phyloP scores from a whole-genome alignment of 805 yeast genomes.

The Candida endomychidarum region DNA sequence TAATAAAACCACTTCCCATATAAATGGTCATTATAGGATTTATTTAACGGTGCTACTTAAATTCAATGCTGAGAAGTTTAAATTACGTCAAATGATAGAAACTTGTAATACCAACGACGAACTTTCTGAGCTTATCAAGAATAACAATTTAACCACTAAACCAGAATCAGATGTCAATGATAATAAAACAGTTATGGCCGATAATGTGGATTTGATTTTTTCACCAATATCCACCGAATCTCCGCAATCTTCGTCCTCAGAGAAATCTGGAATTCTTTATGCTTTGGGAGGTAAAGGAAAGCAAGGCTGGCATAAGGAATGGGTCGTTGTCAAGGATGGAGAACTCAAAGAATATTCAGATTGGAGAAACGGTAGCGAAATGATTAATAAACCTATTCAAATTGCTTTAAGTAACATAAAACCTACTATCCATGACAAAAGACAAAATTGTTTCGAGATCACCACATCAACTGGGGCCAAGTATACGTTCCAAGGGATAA shows the following conservation, averaged over 20 bases:
- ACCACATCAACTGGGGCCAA: constrained; percentile 65
- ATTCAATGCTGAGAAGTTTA: constrained; percentile 42
- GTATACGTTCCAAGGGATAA: constrained; percentile 73
- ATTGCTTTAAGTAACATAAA: constrained; percentile 66
- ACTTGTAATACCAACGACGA: constrained; percentile 41
- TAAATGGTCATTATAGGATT: constrained; percentile 24
- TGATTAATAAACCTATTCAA: constrained; percentile 67
- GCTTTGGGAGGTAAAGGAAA: constrained; percentile 60
- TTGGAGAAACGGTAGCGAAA: constrained; percentile 69
- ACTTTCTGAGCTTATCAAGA: constrained; percentile 31
- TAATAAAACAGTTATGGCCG: constrained; percentile 21
- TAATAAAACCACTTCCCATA: constrained; percentile 7
- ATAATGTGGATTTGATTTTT: constrained; percentile 32
- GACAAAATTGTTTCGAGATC: constrained; percentile 69
- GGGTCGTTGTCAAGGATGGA: constrained; percentile 77
- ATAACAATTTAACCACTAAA: constrained; percentile 23
- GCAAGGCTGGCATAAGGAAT: constrained; percentile 84
- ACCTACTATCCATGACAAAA: constrained; percentile 44
- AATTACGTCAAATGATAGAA: constrained; percentile 41
- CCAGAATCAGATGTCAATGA: constrained; percentile 15
- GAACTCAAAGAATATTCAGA: constrained; percentile 69
- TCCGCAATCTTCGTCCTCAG: neutral
- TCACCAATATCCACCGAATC: constrained; percentile 10
- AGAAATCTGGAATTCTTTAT: constrained; percentile 48
- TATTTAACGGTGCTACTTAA: constrained; percentile 35